Percentiles rank a stretch among this genome's conserved stretches.
These are phyloP conservation scores for Hypoxylon rubiginosum DNA, from an alignment of 2,329 filamentous ascomycete species.

Conservation along the genomic window DNA sequence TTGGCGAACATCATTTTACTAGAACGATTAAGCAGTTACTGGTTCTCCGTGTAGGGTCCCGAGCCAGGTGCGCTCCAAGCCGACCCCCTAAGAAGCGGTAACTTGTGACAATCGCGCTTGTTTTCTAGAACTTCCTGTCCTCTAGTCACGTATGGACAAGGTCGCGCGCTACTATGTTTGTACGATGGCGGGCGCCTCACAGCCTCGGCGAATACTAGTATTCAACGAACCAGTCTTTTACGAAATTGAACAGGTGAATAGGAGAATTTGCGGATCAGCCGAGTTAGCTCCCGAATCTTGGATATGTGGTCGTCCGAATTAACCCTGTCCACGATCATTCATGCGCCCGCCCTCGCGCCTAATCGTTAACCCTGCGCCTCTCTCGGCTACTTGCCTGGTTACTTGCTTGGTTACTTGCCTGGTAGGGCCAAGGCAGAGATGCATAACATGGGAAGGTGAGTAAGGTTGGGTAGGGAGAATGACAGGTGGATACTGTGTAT, in stretches of 20 bases:
- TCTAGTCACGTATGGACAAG: slow-evolving; percentile 19
- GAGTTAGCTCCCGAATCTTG: slow-evolving; percentile 8
- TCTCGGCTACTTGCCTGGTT: neutral
- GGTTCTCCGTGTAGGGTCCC: slow-evolving; percentile 20
- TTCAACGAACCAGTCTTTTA: slow-evolving; percentile 2
- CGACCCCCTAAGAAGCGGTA: slow-evolving; percentile 19
- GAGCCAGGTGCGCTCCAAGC: slow-evolving; percentile 6
- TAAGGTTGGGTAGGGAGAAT: slow-evolving; percentile 6
- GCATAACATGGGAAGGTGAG: slow-evolving; percentile 28
- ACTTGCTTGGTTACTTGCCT: neutral
- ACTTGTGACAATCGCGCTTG: slow-evolving; percentile 15
- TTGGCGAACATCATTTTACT: slow-evolving; percentile 27
- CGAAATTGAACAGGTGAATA: slow-evolving; percentile 20
- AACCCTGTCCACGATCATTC: slow-evolving; percentile 40
- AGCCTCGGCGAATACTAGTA: slow-evolving; percentile 7
- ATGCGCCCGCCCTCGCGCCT: slow-evolving; percentile 43
- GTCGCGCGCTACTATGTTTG: slow-evolving; percentile 4
- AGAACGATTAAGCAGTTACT: slow-evolving; percentile 23
- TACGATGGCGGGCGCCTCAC: slow-evolving; percentile 7
- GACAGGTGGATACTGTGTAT: neutral
- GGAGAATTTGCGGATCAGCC: slow-evolving; percentile 1
- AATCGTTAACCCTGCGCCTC: slow-evolving; percentile 22
- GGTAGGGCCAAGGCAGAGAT: slow-evolving; percentile 21
- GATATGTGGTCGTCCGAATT: slow-evolving; percentile 28
- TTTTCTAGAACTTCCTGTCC: slow-evolving; percentile 10